Evolutionary conservation across 768 basidiomycete genomes (phyloP).

Genomic region (Boletus tomentosulus): DNA sequence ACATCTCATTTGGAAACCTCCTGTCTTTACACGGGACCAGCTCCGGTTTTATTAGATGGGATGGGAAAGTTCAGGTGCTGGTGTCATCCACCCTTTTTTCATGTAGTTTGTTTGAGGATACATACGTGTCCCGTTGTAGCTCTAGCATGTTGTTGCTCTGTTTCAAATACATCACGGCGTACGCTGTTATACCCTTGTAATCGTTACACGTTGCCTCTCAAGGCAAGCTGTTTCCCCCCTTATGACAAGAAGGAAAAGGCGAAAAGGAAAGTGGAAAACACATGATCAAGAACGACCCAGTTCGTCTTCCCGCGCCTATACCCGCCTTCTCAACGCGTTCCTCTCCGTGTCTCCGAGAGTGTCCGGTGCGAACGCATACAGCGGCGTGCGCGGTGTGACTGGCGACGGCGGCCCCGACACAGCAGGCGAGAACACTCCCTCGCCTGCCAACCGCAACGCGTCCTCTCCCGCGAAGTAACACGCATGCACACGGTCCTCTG

Average conservation of each 20-base stretch:
- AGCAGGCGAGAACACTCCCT: conserved; percentile 70
- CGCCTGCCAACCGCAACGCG: conserved; percentile 55
- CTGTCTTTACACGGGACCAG: conserved; percentile 86
- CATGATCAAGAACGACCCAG: conserved; percentile 6
- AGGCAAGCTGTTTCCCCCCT: not conserved
- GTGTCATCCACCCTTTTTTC: not conserved
- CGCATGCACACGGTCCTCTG: conserved; percentile 21
- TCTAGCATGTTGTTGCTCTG: conserved; percentile 14
- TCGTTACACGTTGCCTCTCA: conserved; percentile 9
- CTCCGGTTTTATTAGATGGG: conserved; percentile 53
- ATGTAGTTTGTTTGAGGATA: not conserved
- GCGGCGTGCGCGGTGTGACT: conserved; percentile 38
- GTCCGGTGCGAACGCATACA: conserved; percentile 9
- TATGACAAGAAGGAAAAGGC: not conserved
- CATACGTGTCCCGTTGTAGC: conserved; percentile 20
- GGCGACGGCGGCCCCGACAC: conserved; percentile 66
- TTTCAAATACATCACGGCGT: conserved; percentile 8
- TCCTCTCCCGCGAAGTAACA: conserved; percentile 53
- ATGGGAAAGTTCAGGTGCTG: not conserved
- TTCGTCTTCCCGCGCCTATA: conserved; percentile 1
- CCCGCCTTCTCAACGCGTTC: conserved; percentile 21
- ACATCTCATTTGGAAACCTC: conserved; percentile 90
- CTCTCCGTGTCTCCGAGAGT: conserved; percentile 2
- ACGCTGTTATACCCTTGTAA: conserved; percentile 13
- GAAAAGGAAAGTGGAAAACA: no score